Evolutionary conservation across 2,329 filamentous ascomycete genomes (phyloP).

Genomic region (Chlorencoelia australis): DNA sequence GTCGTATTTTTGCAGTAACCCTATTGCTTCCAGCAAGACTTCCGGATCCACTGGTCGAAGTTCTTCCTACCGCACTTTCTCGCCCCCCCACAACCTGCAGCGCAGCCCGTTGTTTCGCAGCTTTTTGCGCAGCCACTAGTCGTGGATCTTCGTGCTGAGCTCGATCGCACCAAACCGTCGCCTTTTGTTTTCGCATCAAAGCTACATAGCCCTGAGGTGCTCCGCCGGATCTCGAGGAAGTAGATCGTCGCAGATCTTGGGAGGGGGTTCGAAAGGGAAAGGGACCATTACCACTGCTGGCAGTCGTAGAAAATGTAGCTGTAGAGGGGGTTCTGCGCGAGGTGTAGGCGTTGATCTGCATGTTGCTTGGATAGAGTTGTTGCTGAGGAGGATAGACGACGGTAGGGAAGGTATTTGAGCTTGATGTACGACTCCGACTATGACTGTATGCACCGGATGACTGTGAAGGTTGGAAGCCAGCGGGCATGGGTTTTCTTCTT

Average conservation of each 20-base stretch:
- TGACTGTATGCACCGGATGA: conserved; percentile 15
- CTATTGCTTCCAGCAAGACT: conserved; percentile 34
- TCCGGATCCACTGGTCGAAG: conserved; percentile 29
- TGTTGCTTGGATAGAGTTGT: conserved; percentile 22
- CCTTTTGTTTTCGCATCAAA: conserved; percentile 92
- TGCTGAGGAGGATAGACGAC: conserved; percentile 17
- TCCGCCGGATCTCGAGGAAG: conserved; percentile 61
- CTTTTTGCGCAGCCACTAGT: conserved; percentile 69
- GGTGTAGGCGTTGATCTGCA: conserved; percentile 25
- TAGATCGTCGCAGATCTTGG: conserved; percentile 63
- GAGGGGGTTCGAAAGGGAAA: conserved; percentile 45
- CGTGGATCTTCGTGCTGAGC: conserved; percentile 86
- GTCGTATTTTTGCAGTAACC: conserved; percentile 78
- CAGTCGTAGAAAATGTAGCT: conserved; percentile 62
- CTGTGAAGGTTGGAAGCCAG: conserved; percentile 17
- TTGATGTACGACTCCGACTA: conserved; percentile 31
- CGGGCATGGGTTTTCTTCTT: conserved; percentile 23
- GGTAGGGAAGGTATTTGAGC: conserved; percentile 24
- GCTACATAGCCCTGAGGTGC: conserved; percentile 75
- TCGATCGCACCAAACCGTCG: conserved; percentile 95
- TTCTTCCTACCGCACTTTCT: conserved; percentile 25
- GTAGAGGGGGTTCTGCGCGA: conserved; percentile 53
- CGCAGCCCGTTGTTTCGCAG: conserved; percentile 77
- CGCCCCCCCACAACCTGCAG: conserved; percentile 65
- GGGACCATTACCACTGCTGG: conserved; percentile 36